Conservation (phyloP, 2,329 filamentous ascomycete genomes). For the Daldinia sp. region DNA sequence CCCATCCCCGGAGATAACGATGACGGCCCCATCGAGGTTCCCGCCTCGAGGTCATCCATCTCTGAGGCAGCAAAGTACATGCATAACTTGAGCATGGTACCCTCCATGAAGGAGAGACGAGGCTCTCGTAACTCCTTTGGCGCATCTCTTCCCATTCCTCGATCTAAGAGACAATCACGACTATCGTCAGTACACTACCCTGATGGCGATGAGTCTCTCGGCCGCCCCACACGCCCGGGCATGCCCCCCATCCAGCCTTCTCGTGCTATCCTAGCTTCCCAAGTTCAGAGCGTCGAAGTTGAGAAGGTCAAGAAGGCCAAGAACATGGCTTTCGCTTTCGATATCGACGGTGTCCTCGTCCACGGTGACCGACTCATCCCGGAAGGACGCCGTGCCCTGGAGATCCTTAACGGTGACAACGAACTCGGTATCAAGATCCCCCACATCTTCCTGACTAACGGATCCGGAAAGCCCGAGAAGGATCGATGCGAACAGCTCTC, state of each 20-base stretch:
- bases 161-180: conserved; percentile 73
- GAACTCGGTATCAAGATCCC: conserved; percentile 81
- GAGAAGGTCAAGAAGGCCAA: conserved; percentile 74
- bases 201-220: conserved; percentile 55
- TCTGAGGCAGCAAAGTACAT: conserved; percentile 74
- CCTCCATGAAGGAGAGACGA: conserved; percentile 72
- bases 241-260: conserved; percentile 68
- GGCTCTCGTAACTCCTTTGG: conserved; percentile 80
- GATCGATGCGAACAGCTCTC: conserved; percentile 72
- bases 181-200: conserved; percentile 65
- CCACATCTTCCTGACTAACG: conserved; percentile 79
- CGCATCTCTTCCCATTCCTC: conserved; percentile 74
- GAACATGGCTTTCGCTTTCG: conserved; percentile 84
- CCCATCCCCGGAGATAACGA: conserved; percentile 55
- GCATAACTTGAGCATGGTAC: conserved; percentile 74
- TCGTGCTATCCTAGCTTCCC: conserved; percentile 73
- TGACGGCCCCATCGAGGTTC: conserved; percentile 70
- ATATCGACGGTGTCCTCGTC: conserved; percentile 79
- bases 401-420: conserved; percentile 78
- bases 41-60: conserved; percentile 72
- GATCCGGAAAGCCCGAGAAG: conserved; percentile 74
- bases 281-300: conserved; percentile 72
- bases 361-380: conserved; percentile 76
- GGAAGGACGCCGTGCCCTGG: conserved; percentile 70
- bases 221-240: conserved; percentile 58